Evolutionary conservation across 345 rosid species (phyloP).

Genomic region (Ceriops tagal): DNA sequence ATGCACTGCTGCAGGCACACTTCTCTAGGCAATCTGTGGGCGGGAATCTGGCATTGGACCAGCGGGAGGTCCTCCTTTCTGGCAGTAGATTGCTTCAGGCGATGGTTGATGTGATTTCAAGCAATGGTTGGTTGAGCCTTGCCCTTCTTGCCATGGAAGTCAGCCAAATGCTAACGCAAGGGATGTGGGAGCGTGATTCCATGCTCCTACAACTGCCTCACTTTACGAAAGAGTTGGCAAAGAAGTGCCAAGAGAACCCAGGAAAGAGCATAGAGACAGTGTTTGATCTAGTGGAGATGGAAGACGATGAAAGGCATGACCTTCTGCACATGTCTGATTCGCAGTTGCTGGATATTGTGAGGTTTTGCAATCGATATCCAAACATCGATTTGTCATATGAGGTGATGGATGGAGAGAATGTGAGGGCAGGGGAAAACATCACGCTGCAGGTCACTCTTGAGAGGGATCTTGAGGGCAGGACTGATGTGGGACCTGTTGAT

Average conservation of each 20-base stretch:
- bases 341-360: conserved; percentile 72
- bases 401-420: conserved; percentile 50
- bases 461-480: conserved; percentile 73
- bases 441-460: conserved; percentile 67
- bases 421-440: conserved; percentile 55
- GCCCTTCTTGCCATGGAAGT: conserved; percentile 89
- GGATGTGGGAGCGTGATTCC: conserved; percentile 94
- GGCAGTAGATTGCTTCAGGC: conserved; percentile 82
- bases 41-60: conserved; percentile 70
- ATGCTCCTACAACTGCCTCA: conserved; percentile 94
- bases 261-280: conserved; percentile 72
- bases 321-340: conserved; percentile 65
- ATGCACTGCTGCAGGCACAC: conserved; percentile 87
- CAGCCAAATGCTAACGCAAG: conserved; percentile 95
- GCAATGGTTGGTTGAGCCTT: conserved; percentile 86
- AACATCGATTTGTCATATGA: conserved; percentile 71
- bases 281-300: conserved; percentile 90
- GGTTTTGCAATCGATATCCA: conserved; percentile 83
- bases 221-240: conserved; percentile 77
- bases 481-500: conserved; percentile 77
- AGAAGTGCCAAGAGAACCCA: conserved; percentile 74
- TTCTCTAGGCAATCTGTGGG: conserved; percentile 81
- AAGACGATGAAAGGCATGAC: conserved; percentile 72
- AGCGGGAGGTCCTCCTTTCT: conserved; percentile 72
- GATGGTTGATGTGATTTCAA: conserved; percentile 85